Percentiles rank a stretch among this genome's conserved stretches.
These are phyloP conservation scores for Stemphylium beticola DNA, from an alignment of 2,329 filamentous ascomycete species.

Conservation along the genomic window DNA sequence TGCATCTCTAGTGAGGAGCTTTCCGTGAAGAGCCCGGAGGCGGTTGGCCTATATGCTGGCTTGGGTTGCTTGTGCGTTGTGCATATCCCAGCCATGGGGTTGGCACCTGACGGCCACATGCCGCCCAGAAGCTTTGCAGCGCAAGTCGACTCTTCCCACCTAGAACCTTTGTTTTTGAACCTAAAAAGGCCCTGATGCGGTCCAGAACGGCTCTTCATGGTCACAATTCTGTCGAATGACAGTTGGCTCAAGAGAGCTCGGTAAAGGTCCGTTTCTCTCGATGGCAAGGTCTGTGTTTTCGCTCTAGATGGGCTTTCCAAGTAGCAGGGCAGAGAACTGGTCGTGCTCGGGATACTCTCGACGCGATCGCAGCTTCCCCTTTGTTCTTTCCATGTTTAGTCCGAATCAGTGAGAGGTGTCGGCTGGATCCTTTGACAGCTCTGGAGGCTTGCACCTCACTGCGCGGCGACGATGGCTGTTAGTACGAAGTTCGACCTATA, in stretches of 20 bases:
- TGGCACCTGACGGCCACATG: background rate
- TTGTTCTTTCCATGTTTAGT: background rate
- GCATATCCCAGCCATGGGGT: background rate
- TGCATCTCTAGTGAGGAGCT: background rate
- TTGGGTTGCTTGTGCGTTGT: background rate
- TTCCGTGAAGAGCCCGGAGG: background rate
- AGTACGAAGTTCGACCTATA: background rate
- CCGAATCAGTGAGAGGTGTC: background rate
- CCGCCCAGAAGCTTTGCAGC: background rate
- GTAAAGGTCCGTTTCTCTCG: too few relatives aligned
- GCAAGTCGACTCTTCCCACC: background rate
- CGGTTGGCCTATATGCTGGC: background rate
- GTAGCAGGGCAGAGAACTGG: background rate
- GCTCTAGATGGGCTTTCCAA: background rate
- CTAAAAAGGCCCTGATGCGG: background rate
- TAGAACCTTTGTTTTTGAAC: background rate
- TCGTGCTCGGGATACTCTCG: background rate
- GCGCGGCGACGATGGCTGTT: background rate
- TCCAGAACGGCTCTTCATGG: too few relatives aligned
- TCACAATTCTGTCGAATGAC: background rate
- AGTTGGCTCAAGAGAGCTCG: too few relatives aligned
- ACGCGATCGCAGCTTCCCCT: too few relatives aligned
- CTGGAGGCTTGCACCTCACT: background rate
- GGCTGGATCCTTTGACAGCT: background rate
- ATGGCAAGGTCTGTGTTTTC: too few relatives aligned